A percentile compares a stretch with the other conserved stretches of the same genome.
phyloP scores from a whole-genome alignment of 108 stramenopile genomes.

The Cyclostephanos invisitatus region DNA sequence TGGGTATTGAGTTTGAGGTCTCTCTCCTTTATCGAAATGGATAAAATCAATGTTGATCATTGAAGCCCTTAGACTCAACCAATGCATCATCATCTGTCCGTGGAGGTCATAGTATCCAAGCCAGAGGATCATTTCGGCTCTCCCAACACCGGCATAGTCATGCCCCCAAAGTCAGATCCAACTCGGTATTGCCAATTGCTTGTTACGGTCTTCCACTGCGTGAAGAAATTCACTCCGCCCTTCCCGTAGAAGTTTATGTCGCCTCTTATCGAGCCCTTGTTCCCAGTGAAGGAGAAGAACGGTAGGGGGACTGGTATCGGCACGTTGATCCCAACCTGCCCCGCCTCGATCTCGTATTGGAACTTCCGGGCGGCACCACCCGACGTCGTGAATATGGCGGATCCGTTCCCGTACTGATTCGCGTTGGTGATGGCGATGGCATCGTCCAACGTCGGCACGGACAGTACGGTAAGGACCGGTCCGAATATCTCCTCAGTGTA shows the following conservation, averaged over 20 bases:
- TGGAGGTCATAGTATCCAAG: no score
- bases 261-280: conserved; percentile 82
- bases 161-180: conserved; percentile 58
- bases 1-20: no score
- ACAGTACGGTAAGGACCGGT: conserved; percentile 83
- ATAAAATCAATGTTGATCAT: no score
- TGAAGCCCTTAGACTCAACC: no score
- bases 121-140: conserved; percentile 33
- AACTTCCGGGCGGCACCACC: conserved; percentile 93
- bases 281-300: conserved; percentile 95
- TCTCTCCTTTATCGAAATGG: no score
- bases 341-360: conserved; percentile 87
- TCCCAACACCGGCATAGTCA: conserved; percentile 82
- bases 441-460: conserved; percentile 85
- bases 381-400: conserved; percentile 85
- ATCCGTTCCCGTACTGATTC: conserved; percentile 93
- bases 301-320: conserved; percentile 97
- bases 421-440: conserved; percentile 85
- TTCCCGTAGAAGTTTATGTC: conserved; percentile 94
- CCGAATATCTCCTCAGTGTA: conserved; percentile 97
- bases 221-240: conserved; percentile 93
- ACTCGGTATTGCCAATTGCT: conserved; percentile 82
- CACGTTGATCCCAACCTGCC: conserved; percentile 89
- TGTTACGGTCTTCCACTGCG: conserved; percentile 93
- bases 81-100: no score